Evolutionary conservation across 2,329 filamentous ascomycete species (phyloP).

Genomic region (Chalara sp.): DNA sequence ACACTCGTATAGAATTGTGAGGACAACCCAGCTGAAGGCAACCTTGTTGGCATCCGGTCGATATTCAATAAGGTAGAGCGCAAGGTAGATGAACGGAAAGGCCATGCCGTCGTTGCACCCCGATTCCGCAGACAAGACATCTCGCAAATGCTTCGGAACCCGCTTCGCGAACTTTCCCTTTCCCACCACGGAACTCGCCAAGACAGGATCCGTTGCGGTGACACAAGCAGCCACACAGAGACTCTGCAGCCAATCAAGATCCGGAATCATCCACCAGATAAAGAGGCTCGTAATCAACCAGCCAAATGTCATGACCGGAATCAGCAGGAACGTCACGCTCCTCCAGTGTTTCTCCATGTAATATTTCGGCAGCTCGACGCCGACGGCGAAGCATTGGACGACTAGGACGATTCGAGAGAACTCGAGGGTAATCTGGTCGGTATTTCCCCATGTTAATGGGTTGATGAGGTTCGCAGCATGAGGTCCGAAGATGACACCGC

Average conservation of each 20-base stretch:
- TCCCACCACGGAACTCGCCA: constrained; percentile 95
- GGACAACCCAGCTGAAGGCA: constrained; percentile 79
- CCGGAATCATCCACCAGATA: constrained; percentile 81
- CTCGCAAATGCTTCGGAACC: constrained; percentile 93
- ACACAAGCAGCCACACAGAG: constrained; percentile 86
- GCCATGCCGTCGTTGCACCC: constrained; percentile 99
- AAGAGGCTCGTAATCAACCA: constrained; percentile 91
- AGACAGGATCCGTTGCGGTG: constrained; percentile 91
- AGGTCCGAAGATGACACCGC: constrained; percentile 83
- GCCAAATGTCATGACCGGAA: constrained; percentile 96
- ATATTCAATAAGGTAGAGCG: constrained; percentile 83
- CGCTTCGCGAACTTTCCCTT: constrained; percentile 98
- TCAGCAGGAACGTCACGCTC: constrained; percentile 78
- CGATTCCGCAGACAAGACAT: constrained; percentile 90
- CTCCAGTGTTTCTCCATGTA: constrained; percentile 99
- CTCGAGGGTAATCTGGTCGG: constrained; percentile 81
- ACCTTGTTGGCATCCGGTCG: constrained; percentile 61
- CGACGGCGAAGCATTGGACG: constrained; percentile 87
- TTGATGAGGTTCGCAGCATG: constrained; percentile 77
- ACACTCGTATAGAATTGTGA: constrained; percentile 91
- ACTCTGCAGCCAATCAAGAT: constrained; percentile 82
- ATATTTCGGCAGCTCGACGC: constrained; percentile 81
- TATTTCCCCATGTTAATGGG: constrained; percentile 69
- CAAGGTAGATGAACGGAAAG: constrained; percentile 93
- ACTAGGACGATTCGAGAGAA: constrained; percentile 86